phyloP scores from a whole-genome alignment of 352 stramenopile genomes.

The Phytopythium kandeliae region DNA sequence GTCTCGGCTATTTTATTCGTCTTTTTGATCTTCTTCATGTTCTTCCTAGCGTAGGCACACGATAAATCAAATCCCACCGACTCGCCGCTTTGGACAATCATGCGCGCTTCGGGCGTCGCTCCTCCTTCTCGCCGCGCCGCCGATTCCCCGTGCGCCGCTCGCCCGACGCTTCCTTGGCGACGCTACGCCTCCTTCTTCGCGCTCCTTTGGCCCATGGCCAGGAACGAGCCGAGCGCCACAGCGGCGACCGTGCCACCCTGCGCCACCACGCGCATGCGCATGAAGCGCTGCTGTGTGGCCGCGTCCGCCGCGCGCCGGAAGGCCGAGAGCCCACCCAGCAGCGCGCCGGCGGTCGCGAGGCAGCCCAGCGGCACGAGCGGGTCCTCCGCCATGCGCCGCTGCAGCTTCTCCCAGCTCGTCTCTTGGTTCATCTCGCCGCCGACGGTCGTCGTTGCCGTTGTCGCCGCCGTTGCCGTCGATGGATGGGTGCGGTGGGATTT shows the following conservation, averaged over 20 bases:
- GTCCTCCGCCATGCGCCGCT: conserved; percentile 65
- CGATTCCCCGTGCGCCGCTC: no score
- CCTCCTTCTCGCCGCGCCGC: no score
- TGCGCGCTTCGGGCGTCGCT: no score
- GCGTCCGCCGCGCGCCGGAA: conserved; percentile 62
- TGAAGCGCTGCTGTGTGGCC: conserved; percentile 76
- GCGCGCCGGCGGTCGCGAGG: conserved; percentile 50
- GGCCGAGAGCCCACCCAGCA: conserved; percentile 55
- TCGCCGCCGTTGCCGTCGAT: background rate
- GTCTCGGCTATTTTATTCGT: conserved; percentile 83
- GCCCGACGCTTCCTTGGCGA: no score
- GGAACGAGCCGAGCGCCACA: conserved; percentile 55
- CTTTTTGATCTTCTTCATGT: conserved; percentile 88
- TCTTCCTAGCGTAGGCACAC: conserved; percentile 67
- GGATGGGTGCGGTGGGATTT: no score
- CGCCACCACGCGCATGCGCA: conserved; percentile 65
- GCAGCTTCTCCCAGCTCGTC: conserved; percentile 76
- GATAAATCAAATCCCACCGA: conserved; percentile 11
- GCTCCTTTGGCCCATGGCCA: conserved; percentile 56
- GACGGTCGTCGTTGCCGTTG: conserved; percentile 1
- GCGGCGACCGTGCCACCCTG: conserved; percentile 70
- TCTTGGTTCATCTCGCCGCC: no score
- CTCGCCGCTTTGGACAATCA: no score
- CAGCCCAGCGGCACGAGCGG: conserved; percentile 73
- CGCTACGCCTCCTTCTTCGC: conserved; percentile 16